Base-by-base conservation (phyloP, 306 rosid genomes). In the Myrica gale region DNA sequence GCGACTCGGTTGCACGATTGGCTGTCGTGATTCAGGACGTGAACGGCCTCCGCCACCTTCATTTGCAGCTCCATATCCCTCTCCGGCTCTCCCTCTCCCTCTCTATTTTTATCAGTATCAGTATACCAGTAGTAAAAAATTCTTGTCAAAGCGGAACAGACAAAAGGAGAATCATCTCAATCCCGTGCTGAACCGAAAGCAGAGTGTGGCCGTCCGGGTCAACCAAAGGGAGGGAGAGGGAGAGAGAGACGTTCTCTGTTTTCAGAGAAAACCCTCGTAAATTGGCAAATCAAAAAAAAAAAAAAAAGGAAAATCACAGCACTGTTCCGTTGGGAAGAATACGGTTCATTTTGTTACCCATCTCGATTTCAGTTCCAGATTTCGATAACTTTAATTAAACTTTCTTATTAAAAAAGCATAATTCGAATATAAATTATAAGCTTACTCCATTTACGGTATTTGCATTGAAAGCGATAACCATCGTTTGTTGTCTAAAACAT, bases 1-100 rank as follows among this genome's bases (percentile, higher is more conserved):
- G 98, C 98, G 81, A 94, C 93, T 82, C 98, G 97, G 88, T 94
- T 94, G 88, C 96, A 87, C 44, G 98, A 94, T 77, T 91, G 92
- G 48, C 83, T 76, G 63, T 91, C 96, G 84, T 94, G 98, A 81
- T 94, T 94, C 73, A 94, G 88, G 60, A 94, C 97, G 74, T 86
- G 93, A 69, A 94, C 97, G 26, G 98, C 98, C 79, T 91, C 93
- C 51, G 89, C 93, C 63, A 94, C 98, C 81, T 94, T 90, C 89
- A 86, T 81, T 75, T 89, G 90, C 87, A 91, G 75, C 82, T 89
- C 94, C 94, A 89, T 93, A 75, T 76, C 73, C 73, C 54, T 50
- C 69, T 54, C 69, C 32, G n/a, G n/a, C 48, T 52, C 48, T 73
- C 76, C 55, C 63, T 58, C 7, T 39, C n/a, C 57, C 72, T 44